These are phyloP conservation scores for Bolboschoenus planiculmis DNA, from an alignment of 176 grass and related monocot species.

Conservation along the genomic window DNA sequence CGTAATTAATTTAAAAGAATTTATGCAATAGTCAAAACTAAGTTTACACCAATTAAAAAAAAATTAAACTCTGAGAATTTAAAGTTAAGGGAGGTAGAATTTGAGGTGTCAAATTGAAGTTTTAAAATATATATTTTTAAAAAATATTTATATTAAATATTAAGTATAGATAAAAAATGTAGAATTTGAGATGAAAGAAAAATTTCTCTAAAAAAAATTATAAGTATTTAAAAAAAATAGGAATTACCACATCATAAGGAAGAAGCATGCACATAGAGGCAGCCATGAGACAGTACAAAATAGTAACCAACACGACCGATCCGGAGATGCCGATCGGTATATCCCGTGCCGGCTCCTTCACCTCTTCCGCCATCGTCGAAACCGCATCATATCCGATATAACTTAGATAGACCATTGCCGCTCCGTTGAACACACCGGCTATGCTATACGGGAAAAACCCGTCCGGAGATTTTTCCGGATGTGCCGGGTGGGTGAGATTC, in stretches of 20 bases:
- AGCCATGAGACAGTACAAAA: conserved; percentile 97
- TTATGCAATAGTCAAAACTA: not conserved
- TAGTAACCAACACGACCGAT: conserved; percentile 72
- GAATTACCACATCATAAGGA: conserved; percentile 75
- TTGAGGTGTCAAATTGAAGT: too few relatives aligned
- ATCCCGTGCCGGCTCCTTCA: conserved; percentile 53
- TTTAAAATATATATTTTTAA: too few relatives aligned
- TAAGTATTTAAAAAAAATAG: not conserved
- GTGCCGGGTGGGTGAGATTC: conserved; percentile 58
- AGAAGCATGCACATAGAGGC: conserved; percentile 90
- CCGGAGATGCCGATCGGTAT: conserved; percentile 86
- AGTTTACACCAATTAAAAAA: not conserved
- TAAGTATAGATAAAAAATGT: too few relatives aligned
- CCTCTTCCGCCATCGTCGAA: conserved; percentile 99
- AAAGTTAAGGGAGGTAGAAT: too few relatives aligned
- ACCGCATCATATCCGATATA: conserved; percentile 99
- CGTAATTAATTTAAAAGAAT: not conserved
- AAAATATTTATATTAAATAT: too few relatives aligned
- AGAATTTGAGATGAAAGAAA: too few relatives aligned
- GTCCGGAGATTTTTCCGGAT: conserved; percentile 37
- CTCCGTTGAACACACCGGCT: conserved; percentile 76
- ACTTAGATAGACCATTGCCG: conserved; percentile 89
- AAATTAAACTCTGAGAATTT: too few relatives aligned
- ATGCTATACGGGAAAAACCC: conserved; percentile 77
- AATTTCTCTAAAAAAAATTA: too few relatives aligned